phyloP scores from a whole-genome alignment of 257 asterid genomes.

The Voacanga thouarsii region DNA sequence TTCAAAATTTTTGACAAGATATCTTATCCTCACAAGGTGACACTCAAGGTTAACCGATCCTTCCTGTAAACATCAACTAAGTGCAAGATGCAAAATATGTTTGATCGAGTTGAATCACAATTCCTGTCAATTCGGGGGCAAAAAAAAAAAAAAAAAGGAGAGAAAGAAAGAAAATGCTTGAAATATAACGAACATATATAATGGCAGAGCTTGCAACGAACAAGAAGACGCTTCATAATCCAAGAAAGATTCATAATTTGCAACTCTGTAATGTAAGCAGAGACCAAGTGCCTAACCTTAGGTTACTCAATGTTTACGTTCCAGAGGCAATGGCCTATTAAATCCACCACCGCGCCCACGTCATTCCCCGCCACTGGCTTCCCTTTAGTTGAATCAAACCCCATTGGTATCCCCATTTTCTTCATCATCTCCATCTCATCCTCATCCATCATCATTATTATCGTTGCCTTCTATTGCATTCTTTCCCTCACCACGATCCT shows the following conservation, averaged over 20 bases:
- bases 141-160: no score
- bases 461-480: slow-evolving; percentile 12
- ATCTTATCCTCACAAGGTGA: background rate
- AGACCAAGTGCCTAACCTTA: slow-evolving; percentile 37
- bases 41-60: background rate
- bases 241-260: background rate
- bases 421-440: slow-evolving; percentile 97
- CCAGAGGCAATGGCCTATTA: slow-evolving; percentile 96
- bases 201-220: background rate
- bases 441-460: slow-evolving; percentile 56
- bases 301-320: slow-evolving; percentile 54
- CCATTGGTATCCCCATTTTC: slow-evolving; percentile 83
- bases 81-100: background rate
- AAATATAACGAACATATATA: background rate
- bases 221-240: background rate
- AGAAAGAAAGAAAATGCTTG: no score
- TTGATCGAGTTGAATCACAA: background rate
- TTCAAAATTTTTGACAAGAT: background rate
- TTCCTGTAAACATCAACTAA: background rate
- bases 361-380: slow-evolving; percentile 85
- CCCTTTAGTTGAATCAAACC: slow-evolving; percentile 93
- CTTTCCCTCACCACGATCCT: slow-evolving; percentile 34
- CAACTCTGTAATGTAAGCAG: background rate
- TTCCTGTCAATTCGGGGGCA: background rate
- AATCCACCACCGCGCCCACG: slow-evolving; percentile 94